phyloP scores from a whole-genome alignment of 2,329 filamentous ascomycete species.

The Fusarium sp. region DNA sequence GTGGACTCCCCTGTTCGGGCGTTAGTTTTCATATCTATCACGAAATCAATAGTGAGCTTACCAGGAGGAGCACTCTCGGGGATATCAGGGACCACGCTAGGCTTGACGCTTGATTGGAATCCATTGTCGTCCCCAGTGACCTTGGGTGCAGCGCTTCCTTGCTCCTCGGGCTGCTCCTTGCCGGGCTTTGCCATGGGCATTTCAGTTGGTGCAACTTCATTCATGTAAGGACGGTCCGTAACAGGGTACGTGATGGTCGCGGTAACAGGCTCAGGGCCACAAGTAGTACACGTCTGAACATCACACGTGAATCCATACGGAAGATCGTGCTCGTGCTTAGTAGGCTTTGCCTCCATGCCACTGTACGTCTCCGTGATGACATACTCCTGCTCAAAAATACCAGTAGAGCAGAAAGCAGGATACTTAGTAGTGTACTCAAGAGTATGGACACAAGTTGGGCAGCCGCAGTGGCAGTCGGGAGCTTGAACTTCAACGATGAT shows the following conservation, averaged over 20 bases:
- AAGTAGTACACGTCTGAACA: conserved; percentile 23
- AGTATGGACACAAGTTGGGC: conserved; percentile 21
- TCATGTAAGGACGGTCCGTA: conserved; percentile 50
- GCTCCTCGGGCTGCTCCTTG: neutral
- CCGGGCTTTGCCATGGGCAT: neutral
- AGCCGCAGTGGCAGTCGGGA: conserved; percentile 30
- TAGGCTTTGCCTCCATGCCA: conserved; percentile 18
- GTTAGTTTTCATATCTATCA: neutral
- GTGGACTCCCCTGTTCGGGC: neutral
- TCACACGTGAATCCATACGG: conserved; percentile 28
- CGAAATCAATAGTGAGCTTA: neutral
- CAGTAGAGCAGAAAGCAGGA: conserved; percentile 15
- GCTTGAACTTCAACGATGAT: conserved; percentile 22
- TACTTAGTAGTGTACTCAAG: conserved; percentile 17
- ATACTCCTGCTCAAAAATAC: conserved; percentile 26
- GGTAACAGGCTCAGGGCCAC: conserved; percentile 18
- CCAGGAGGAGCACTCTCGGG: neutral
- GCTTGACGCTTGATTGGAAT: conserved; percentile 9
- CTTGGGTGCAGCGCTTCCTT: neutral
- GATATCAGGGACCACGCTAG: neutral
- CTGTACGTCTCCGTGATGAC: conserved; percentile 25
- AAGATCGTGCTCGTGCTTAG: neutral
- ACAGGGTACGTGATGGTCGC: conserved; percentile 30
- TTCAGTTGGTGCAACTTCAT: neutral
- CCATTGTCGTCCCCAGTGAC: neutral